Base-by-base conservation (phyloP, 1,284 basidiomycete genomes). In the Macrocystidia cucumis region DNA sequence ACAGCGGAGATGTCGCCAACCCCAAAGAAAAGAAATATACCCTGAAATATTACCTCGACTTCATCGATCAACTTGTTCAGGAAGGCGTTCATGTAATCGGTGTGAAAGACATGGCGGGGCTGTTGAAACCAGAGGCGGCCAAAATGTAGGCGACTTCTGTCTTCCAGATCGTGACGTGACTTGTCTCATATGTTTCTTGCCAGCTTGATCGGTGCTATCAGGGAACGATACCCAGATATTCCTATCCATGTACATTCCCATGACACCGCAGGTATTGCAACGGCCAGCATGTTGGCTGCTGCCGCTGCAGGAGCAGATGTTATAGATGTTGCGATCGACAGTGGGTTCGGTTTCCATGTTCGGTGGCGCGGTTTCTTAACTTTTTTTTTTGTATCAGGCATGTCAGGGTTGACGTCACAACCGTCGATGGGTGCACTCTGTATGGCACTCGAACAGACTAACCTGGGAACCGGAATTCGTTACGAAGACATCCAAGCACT, bases 191-290 rank as follows among this genome's bases (percentile, higher is more conserved):
- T 36, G 16, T 33, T 24, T 24, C 35, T 34, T 24, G 40, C 35
- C 46, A 89, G 84, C 28, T 84, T 99, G 47, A 80, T 99, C 52
- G 84, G 91, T 46, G 83, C 91, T 16, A 92, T 99, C 60, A 83
- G 96, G 59, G 78, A 91, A 67, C 92, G 88, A 52, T 89, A 98
- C 65, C 96, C 96, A 25, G 91, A 98, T 59, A 77, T 99, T 42
- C 92, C 95, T 27, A 98, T 99, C 59, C 96, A 99, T 60, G 93
- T 99, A 29, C 96, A 99, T 71, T 98, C 96, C 26, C 96, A 99
- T 65, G 96, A 99, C 65, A 99, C 96, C 20, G 96, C 96, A 40
- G 96, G 96, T 65, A 98, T 99, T 54, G 91, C 96, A 30, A 74
- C 91, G 29, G 89, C 96, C 13, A 91, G 85, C 54, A 98, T 98